Evolutionary conservation across 306 rosid species (phyloP), one percentile per base, ranked within the genome.

Genomic region (Cucumis cinereus): DNA sequence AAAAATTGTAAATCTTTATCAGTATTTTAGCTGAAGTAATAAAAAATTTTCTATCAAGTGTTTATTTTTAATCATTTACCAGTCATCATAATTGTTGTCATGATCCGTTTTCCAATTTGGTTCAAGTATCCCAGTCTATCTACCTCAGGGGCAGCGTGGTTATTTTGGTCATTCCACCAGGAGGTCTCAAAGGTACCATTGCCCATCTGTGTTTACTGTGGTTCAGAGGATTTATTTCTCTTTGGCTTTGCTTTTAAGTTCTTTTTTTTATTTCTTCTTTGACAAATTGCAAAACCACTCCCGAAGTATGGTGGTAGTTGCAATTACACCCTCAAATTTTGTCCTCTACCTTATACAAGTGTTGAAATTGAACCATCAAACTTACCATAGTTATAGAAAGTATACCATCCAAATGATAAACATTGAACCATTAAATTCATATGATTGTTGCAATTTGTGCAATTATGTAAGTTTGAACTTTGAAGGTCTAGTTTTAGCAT

Each of bases 1-100:
- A 69, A 68, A 73, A 80, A 76, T 73, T 63, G 66, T 53, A 79
- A 38, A 74, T 72, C 55, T 43, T 61, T 76, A 28, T 73, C 49
- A 19, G 80, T 55, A 33, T 81, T 74, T 84, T 26, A 76, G 77
- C 81, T 84, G 78, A 50, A 77, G 64, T 80, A 76, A 75, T 74
- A 67, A 58, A 80, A 61, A n/a, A 49, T 80, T 72, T 17, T 53
- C 4, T 53, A 68, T 73, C 43, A 64, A 56, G 63, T 23, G 70
- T 56, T 78, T 38, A 45, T 73, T 47, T 63, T 73, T 10, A 28
- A 13, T 40, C 1, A 7, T 23, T 10, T 7, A 10, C 35, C 7
- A 53, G n/a, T 55, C 77, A 54, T 56, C 66, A 38, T 52, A 47
- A 43, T 41, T 13, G 60, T 72, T 72, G 59, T 30, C 53, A 74